Evolutionary conservation across 148 eudicot genomes (phyloP), one percentile per base, ranked within the genome.

Genomic region (Cornus suecica): DNA sequence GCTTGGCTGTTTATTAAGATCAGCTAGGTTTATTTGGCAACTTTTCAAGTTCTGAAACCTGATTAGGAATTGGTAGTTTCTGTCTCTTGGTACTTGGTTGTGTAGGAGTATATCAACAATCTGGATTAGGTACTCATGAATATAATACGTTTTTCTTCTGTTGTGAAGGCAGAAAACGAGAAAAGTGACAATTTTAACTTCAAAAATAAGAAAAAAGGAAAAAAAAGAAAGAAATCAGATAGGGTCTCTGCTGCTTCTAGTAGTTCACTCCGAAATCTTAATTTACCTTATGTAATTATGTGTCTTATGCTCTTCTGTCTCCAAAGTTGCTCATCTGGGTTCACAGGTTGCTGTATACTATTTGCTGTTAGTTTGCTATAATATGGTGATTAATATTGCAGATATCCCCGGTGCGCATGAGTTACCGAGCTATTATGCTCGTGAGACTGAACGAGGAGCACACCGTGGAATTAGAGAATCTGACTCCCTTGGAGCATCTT

Each of bases 401-500:
- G 96, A 91, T 81, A 74, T 79, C 66, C 86, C 84, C 30, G 68
- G 88, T 72, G 92, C 89, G 64, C 94, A 73, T 76, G 94, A 93
- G 24, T 51, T 82, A 76, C 32, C 90, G 37, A 80, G 83, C 80
- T 89, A 87, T 79, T 84, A 79, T 82, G 66, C 83, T 54, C 96
- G 76, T 48, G 90, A 87, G 20, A 88, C 87, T 75, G 88, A 80
- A 41, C 83, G 91, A 76, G 80, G 80, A 31, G 69, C 80, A 7
- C 75, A 78, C 34, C 93, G 70, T 68, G 81, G 73, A 68, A n/a
- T 83, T 42, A 86, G 88, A 85, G 97, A 91, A 76, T 78, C 87
- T 5, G 90, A 91, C 13, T 65, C 92, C 54, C 82, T 89, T 74
- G 88, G 87, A 76, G 91, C 91, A 69, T 88, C 94, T 32, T 93